Base-by-base conservation (phyloP, 2,329 filamentous ascomycete genomes). In the Fusarium compactum region DNA sequence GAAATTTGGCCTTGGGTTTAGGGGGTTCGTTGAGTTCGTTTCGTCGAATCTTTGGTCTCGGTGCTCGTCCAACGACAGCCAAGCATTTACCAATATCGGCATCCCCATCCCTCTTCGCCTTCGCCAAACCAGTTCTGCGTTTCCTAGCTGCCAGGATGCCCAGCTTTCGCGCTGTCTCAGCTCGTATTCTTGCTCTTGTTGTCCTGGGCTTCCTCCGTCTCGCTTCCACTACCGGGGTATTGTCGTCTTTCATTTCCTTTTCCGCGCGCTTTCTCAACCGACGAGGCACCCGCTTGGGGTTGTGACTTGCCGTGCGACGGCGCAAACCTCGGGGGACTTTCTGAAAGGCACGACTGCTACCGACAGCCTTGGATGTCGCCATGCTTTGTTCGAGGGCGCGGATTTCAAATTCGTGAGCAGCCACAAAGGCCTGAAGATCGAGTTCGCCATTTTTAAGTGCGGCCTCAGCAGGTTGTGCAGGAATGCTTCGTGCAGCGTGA, bases 221-320 rank as follows among this genome's bases (percentile, higher is more conserved):
- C 2, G 85, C 85, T 54, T 90, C 91, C 8, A 95, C 90, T 1
- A 89, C 92, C 0, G 96, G 95, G 0, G 95, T 97, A 70, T 98
- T 98, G 76, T 98, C 95, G 59, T 97, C 92, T 18, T 85, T 84
- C 90, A 97, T 97, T 85, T 97, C 88, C 67, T 80, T 83, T 74
- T 84, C 87, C 2, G 94, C 94, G 71, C 92, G 87, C 41, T 82
- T 82, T 59, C 92, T 87, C 76, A 98, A 81, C 67, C 94, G 85
- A 77, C 91, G 91, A 4, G 96, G 96, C 18, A 99, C 91, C 67
- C 92, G 89, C 81, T 95, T 97, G 38, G 92, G 92, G 86, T 99
- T 98, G 81, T 99, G 96, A 79, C 94, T 97, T 22, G 95, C 96
- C 0, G 95, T 97, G 74, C 96, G 87, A 70, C 96, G 86, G 71